Conservation (phyloP, 108 stramenopile species). For the Craspedostauros australis region DNA sequence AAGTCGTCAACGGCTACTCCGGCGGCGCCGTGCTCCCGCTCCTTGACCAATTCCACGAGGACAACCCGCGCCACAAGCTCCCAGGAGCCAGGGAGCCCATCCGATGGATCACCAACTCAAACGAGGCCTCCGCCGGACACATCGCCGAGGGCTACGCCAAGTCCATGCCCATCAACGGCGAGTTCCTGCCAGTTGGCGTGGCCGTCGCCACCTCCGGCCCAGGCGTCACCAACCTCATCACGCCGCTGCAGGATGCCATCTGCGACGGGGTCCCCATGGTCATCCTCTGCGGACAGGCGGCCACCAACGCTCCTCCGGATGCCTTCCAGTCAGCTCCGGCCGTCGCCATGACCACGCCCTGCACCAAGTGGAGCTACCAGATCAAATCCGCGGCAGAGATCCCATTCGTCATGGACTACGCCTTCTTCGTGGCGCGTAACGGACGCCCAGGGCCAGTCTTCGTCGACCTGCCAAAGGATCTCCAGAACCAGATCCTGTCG, state of each 20-base stretch:
- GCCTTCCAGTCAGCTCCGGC: constrained; percentile 84
- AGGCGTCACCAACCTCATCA: constrained; percentile 87
- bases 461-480: constrained; percentile 90
- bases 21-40: constrained; percentile 89
- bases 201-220: constrained; percentile 90
- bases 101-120: constrained; percentile 89
- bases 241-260: constrained; percentile 81
- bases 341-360: constrained; percentile 77
- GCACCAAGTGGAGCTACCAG: constrained; percentile 88
- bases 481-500: constrained; percentile 78
- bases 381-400: constrained; percentile 85
- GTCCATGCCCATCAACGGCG: constrained; percentile 47
- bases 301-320: constrained; percentile 73
- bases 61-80: constrained; percentile 65
- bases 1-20: constrained; percentile 88
- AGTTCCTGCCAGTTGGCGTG: constrained; percentile 75
- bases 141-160: constrained; percentile 89
- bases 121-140: constrained; percentile 79
- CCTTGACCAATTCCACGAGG: constrained; percentile 79
- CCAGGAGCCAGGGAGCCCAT: constrained; percentile 37
- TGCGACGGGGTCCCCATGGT: constrained; percentile 89
- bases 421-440: constrained; percentile 79
- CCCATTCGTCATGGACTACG: constrained; percentile 86
- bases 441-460: constrained; percentile 93
- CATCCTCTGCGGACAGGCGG: constrained; percentile 86